phyloP scores from a whole-genome alignment of 495 filamentous ascomycete species.

The Podospora conica region DNA sequence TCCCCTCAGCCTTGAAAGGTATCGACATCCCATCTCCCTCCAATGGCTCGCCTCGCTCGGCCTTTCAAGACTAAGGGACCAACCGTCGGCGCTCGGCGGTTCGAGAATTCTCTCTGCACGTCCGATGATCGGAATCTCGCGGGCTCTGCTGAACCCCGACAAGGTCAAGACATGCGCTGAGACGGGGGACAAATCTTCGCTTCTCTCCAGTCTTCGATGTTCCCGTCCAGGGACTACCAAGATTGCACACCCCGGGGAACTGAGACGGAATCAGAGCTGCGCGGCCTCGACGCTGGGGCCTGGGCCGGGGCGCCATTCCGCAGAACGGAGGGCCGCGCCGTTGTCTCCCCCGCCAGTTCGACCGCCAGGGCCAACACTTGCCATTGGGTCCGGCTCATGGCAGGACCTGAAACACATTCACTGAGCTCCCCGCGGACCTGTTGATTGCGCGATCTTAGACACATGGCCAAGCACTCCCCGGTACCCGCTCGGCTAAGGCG shows the following conservation, averaged over 20 bases:
- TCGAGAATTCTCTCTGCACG: neutral
- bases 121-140: neutral
- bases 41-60: neutral
- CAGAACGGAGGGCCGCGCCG: neutral
- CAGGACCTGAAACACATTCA: constrained; percentile 16
- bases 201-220: neutral
- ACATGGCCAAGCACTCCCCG: constrained; percentile 13
- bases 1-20: neutral
- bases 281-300: neutral
- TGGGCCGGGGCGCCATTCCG: neutral
- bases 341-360: neutral
- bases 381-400: constrained; percentile 3
- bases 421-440: constrained; percentile 6
- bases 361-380: neutral
- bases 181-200: neutral
- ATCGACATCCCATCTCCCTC: neutral
- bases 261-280: neutral
- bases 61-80: neutral
- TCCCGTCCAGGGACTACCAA: neutral
- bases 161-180: neutral
- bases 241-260: neutral
- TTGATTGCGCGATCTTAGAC: constrained; percentile 32
- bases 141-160: neutral
- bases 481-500: neutral
- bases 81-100: neutral